phyloP scores from a whole-genome alignment of 1,284 basidiomycete genomes.

The Rhodotorula sp. region DNA sequence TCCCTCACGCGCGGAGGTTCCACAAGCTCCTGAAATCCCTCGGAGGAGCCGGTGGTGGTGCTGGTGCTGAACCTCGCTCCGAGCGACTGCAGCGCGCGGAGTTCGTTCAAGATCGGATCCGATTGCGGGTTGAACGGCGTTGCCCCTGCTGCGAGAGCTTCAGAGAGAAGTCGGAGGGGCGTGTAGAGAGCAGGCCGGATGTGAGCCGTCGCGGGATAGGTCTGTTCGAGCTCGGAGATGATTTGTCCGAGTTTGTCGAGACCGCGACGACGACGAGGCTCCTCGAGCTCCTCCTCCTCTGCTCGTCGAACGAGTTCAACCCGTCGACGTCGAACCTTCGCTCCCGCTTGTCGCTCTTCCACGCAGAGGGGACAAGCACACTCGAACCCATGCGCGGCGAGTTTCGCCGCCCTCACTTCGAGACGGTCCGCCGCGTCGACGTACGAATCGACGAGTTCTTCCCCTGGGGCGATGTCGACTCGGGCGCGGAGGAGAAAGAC shows the following conservation, averaged over 20 bases:
- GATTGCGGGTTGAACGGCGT: too few species aligned
- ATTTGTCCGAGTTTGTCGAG: neutral
- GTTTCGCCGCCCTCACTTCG: slow-evolving; percentile 9
- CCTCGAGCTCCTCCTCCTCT: neutral
- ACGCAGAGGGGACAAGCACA: slow-evolving; percentile 37
- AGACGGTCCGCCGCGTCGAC: slow-evolving; percentile 18
- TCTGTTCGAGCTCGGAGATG: slow-evolving; percentile 9
- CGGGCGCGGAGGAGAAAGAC: slow-evolving; percentile 40
- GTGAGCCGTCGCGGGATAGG: neutral
- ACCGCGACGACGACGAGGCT: neutral
- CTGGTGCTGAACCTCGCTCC: slow-evolving; percentile 13
- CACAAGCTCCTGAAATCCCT: neutral
- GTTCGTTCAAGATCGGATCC: slow-evolving; percentile 15
- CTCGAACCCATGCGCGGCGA: slow-evolving; percentile 33
- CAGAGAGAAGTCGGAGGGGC: slow-evolving; percentile 5
- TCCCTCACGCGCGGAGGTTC: slow-evolving; percentile 16
- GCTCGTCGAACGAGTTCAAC: neutral
- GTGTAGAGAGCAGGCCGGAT: slow-evolving; percentile 15
- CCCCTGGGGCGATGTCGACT: slow-evolving; percentile 42
- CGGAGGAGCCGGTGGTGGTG: too few species aligned
- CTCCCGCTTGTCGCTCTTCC: slow-evolving; percentile 12
- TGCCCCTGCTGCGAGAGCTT: neutral
- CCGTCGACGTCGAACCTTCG: neutral
- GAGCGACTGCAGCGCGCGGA: slow-evolving; percentile 24
- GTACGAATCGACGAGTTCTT: slow-evolving; percentile 35